Evolutionary conservation across 1,284 basidiomycete genomes (phyloP).

Genomic region (Irpex sp.): DNA sequence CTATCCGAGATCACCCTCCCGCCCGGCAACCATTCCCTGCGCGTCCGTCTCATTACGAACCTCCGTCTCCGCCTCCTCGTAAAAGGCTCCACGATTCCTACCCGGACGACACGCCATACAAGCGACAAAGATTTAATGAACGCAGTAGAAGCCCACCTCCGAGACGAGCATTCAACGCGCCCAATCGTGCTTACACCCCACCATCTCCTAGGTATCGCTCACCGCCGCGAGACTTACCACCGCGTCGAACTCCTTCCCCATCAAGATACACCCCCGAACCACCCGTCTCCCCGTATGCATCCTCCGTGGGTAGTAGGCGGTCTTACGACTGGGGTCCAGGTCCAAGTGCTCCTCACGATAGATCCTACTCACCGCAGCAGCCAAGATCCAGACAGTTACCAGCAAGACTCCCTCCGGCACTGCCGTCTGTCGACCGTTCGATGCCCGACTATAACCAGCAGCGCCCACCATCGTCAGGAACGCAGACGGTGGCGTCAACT

Average conservation of each 20-base stretch:
- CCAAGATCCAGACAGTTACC: background rate
- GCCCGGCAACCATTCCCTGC: background rate
- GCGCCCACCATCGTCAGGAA: too few relatives aligned
- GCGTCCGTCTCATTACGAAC: background rate
- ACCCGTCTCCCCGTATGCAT: background rate
- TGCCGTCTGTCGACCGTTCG: background rate
- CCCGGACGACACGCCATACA: background rate
- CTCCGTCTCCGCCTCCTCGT: background rate
- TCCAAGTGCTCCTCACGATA: background rate
- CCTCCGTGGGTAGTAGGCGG: background rate
- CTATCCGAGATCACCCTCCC: background rate
- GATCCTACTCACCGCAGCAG: background rate
- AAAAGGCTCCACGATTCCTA: background rate
- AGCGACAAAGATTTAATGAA: background rate
- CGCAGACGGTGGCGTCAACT: background rate
- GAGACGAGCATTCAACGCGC: background rate
- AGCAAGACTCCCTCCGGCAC: too few relatives aligned
- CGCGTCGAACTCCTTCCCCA: background rate
- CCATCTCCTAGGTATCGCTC: background rate
- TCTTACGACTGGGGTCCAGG: background rate
- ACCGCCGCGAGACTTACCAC: background rate
- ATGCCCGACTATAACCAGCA: background rate
- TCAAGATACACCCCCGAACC: background rate
- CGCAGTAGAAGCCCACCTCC: background rate
- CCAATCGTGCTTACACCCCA: background rate